Base-by-base conservation (phyloP, 2,329 filamentous ascomycete species). In the Cladophialophora chaetospira region DNA sequence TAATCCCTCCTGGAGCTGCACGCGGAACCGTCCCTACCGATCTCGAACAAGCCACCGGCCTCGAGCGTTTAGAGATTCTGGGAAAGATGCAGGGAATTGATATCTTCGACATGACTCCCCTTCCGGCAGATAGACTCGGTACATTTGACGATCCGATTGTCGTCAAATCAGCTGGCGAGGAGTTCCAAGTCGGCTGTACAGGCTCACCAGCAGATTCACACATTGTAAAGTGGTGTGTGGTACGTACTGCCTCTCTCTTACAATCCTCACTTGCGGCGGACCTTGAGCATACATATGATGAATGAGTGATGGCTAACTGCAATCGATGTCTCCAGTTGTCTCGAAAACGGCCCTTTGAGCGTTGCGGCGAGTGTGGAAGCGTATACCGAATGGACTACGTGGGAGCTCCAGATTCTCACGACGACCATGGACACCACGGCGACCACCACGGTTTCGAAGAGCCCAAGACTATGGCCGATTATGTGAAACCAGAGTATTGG, bases 61-160 rank as follows among this genome's bases (percentile, higher is more conserved):
- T 97, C 60, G 94, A 99, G 83, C 92, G 94, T 85, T 85, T 99
- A 68, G 94, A 99, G 79, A 94, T 99, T 71, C 83, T 99, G 74
- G 94, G 94, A 79, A 99, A 99, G 86, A 96, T 97, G 88, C 91
- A 97, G 82, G 92, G 94, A 66, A 81, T 97, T 70, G 94, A 99
- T 73, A 82, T 97, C 74, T 99, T 99, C 81, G 92, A 99, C 80
- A 96, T 97, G 94, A 88, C 86, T 77, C 94, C 94, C 63, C 85
- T 99, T 69, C 94, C 97, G 75, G 82, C 93, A 64, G 94, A 88
- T 75, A 87, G 94, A 72, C 84, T 84, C 77, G 93, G 93, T 89
- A 82, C 65, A 59, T 75, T 96, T 71, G 83, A 95, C 65, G 81
- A 97, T 79, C 94, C 94, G 68, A 95, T 99, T 73, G 71, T 88